Evolutionary conservation across 2,329 filamentous ascomycete species (phyloP).

Genomic region (Arthrobotrys megalospora): DNA sequence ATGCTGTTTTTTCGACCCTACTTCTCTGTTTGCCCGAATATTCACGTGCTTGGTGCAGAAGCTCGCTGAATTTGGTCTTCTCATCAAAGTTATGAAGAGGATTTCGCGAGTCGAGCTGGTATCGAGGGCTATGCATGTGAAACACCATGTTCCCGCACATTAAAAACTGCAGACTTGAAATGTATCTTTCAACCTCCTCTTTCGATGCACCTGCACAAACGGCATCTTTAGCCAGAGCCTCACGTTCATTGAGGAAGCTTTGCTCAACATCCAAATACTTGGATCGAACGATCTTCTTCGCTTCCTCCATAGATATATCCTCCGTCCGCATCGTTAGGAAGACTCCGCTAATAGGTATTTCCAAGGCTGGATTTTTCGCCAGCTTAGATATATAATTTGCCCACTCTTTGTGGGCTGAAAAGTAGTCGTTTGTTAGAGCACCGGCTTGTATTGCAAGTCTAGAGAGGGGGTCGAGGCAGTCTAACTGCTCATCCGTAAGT

Average conservation of each 20-base stretch:
- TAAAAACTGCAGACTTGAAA: constrained; percentile 18
- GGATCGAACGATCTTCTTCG: no score
- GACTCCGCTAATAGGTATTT: not conserved
- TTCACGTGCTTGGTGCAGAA: not conserved
- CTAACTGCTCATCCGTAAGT: not conserved
- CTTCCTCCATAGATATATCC: no score
- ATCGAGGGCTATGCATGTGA: constrained; percentile 6
- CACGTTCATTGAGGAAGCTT: no score
- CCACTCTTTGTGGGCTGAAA: constrained; percentile 39
- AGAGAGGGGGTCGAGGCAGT: not conserved
- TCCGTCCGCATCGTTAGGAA: constrained; percentile 21
- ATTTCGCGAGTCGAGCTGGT: not conserved
- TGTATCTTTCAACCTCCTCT: constrained; percentile 6
- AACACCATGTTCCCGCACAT: not conserved
- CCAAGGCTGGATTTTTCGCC: not conserved
- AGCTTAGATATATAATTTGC: no score
- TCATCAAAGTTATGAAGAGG: not conserved
- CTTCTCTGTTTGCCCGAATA: no score
- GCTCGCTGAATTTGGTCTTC: constrained; percentile 19
- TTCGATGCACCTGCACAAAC: not conserved
- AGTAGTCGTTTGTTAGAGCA: constrained; percentile 14
- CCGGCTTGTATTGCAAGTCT: not conserved
- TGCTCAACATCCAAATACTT: no score
- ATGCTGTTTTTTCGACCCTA: no score
- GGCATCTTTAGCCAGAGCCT: no score